Percentiles rank a stretch among this genome's conserved stretches.
Evolutionary conservation across 164 flowering plant species (phyloP).

Genomic region (Buxus sempervirens): DNA sequence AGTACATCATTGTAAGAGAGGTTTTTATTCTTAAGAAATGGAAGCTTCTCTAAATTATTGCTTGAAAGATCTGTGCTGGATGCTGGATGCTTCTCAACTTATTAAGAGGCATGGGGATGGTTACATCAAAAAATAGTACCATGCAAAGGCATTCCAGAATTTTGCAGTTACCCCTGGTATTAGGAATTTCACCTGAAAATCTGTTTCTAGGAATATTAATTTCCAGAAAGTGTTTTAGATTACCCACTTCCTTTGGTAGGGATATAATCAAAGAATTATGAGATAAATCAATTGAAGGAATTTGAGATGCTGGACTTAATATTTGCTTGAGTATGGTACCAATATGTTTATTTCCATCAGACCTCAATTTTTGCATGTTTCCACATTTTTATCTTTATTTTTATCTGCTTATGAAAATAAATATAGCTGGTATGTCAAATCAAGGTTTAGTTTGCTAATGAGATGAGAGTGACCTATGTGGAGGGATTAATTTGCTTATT

Average conservation of each 20-base stretch:
- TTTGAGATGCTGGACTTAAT: neutral
- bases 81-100: neutral
- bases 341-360: too few relatives aligned
- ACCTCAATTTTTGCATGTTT: too few relatives aligned
- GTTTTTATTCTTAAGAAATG: conserved; percentile 5
- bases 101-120: neutral
- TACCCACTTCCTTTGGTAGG: neutral
- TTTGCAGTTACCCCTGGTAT: neutral
- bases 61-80: conserved; percentile 11
- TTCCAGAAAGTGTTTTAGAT: neutral
- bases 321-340: too few relatives aligned
- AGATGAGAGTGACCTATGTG: too few relatives aligned
- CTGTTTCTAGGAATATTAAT: neutral
- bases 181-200: neutral
- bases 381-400: too few relatives aligned
- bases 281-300: neutral
- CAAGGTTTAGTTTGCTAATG: too few relatives aligned
- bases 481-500: too few relatives aligned
- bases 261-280: neutral
- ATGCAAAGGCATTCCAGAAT: neutral
- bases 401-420: too few relatives aligned
- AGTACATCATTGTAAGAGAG: neutral
- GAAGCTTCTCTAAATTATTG: conserved; percentile 12
- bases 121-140: conserved; percentile 4
- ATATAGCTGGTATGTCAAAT: too few relatives aligned